Conservation (phyloP, 768 basidiomycete species). For the Kondoa malvinella region DNA sequence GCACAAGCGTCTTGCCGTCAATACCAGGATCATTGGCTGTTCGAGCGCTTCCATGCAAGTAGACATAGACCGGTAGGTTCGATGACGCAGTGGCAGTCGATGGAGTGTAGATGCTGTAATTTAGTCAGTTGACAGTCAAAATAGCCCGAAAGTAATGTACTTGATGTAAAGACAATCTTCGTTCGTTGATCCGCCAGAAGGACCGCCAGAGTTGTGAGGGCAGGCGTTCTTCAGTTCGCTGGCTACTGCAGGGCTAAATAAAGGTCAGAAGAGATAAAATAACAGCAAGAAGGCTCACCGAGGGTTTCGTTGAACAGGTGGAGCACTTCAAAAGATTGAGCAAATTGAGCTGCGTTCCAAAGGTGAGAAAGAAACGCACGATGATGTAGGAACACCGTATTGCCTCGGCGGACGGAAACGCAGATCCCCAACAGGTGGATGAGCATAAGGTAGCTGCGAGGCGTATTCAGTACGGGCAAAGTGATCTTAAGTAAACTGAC, state of each 20-base stretch:
- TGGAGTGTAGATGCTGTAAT: slow-evolving; percentile 45
- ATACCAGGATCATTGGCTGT: slow-evolving; percentile 55
- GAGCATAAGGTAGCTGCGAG: not conserved
- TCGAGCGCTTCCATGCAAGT: slow-evolving; percentile 76
- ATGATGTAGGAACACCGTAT: not conserved
- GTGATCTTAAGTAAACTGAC: not conserved
- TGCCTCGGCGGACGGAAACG: not conserved
- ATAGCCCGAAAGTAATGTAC: not conserved
- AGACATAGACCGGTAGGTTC: slow-evolving; percentile 30
- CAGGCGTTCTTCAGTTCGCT: not conserved
- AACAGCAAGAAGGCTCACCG: too few relatives aligned
- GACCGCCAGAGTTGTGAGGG: not conserved
- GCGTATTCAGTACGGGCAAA: not conserved
- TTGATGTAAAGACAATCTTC: not conserved
- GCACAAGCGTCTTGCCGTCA: slow-evolving; percentile 58
- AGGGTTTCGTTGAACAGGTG: too few relatives aligned
- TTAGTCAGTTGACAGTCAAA: not conserved
- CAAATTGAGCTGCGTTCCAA: too few relatives aligned
- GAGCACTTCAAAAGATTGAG: too few relatives aligned
- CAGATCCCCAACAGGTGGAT: not conserved
- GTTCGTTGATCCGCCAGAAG: not conserved
- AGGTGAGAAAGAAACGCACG: not conserved
- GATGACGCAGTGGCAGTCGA: not conserved
- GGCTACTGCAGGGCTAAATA: not conserved
- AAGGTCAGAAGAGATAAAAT: not conserved